Evolutionary conservation across 2,329 filamentous ascomycete species (phyloP), one percentile per base, ranked within the genome.

Genomic region (Stagonosporopsis vannaccii): DNA sequence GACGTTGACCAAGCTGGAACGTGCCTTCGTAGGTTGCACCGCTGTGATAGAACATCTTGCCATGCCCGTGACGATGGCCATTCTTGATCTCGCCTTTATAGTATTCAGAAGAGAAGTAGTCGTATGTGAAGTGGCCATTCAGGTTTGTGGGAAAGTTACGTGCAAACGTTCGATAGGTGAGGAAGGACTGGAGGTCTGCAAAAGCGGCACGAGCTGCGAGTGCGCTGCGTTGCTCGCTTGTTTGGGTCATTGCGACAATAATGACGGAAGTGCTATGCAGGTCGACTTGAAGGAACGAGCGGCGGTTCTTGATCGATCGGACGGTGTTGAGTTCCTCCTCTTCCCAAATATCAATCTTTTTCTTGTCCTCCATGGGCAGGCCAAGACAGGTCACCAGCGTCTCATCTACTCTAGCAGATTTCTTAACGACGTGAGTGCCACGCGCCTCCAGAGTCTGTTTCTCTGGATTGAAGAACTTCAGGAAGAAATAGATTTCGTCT

Each of bases 1-100:
- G 80, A 50, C 82, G 82, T 49, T 80, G 74, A 41, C 79, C 80
- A 30, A 83, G 76, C 47, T 79, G 73, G 68, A 87, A 86, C 6
- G 78, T 72, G 17, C 86, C 86, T 15, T 73, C 75, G 69, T 88
- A 88, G 22, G 79, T 80, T 49, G 84, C 81, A 42, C 84, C 85
- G 23, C 78, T 79, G 59, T 82, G 77, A 59, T 82, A 79, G 61
- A 86, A 82, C 60, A 81, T 78, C 23, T 79, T 82, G 47, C 84
- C 84, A 20, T 78, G 73, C 43, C 86, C 86, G 64, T 87, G 85
- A 46, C 78, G 77, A 22, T 72, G 70, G 6, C 72, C 81, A 15
- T 78, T 74, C 49, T 83, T 78, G 5, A 75, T 61, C 33, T 80
- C 76, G 48, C 85, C 85, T 45, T 79, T 80, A 73, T 85, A 87